These are phyloP conservation scores for Cryptococcus sp. DNA, from an alignment of 1,284 basidiomycete species.

Conservation along the genomic window DNA sequence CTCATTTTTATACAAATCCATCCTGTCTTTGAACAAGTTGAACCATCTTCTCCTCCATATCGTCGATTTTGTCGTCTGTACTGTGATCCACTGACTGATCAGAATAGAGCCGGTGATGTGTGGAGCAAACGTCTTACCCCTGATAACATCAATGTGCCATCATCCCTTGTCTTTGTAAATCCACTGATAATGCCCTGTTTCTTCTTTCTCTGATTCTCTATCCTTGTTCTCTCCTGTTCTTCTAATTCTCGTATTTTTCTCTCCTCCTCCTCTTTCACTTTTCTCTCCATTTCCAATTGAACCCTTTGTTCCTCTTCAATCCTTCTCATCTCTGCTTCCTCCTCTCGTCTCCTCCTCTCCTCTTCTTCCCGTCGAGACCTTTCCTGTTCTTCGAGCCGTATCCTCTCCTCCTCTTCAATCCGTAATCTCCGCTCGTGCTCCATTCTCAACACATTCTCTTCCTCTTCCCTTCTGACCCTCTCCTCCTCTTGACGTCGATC, in stretches of 20 bases:
- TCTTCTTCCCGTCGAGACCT: slow-evolving; percentile 4
- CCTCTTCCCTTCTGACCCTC: slow-evolving; percentile 2
- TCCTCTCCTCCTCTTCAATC: slow-evolving; percentile 5
- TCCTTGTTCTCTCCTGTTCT: slow-evolving; percentile 6
- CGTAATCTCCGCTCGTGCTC: background rate
- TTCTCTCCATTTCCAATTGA: slow-evolving; percentile 8
- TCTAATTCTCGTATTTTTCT: background rate
- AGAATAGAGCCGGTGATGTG: background rate
- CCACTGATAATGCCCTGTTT: slow-evolving; percentile 11
- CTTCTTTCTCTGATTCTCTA: slow-evolving; percentile 11
- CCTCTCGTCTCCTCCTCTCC: slow-evolving; percentile 2
- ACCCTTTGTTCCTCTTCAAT: slow-evolving; percentile 9
- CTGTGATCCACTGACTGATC: slow-evolving; percentile 33
- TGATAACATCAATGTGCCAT: slow-evolving; percentile 38
- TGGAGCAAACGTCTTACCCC: slow-evolving; percentile 27
- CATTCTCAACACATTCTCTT: background rate
- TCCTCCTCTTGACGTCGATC: background rate
- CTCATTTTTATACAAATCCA: slow-evolving; percentile 36
- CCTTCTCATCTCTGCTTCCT: slow-evolving; percentile 8
- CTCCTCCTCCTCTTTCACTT: slow-evolving; percentile 8
- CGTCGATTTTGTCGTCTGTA: slow-evolving; percentile 31
- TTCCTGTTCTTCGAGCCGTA: slow-evolving; percentile 4
- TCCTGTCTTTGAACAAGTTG: slow-evolving; percentile 23
- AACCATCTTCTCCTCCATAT: slow-evolving; percentile 43
- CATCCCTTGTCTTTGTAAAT: slow-evolving; percentile 17